Evolutionary conservation across 2,329 filamentous ascomycete genomes (phyloP), one percentile per base, ranked within the genome.

Genomic region (Xenoacremonium recifei): DNA sequence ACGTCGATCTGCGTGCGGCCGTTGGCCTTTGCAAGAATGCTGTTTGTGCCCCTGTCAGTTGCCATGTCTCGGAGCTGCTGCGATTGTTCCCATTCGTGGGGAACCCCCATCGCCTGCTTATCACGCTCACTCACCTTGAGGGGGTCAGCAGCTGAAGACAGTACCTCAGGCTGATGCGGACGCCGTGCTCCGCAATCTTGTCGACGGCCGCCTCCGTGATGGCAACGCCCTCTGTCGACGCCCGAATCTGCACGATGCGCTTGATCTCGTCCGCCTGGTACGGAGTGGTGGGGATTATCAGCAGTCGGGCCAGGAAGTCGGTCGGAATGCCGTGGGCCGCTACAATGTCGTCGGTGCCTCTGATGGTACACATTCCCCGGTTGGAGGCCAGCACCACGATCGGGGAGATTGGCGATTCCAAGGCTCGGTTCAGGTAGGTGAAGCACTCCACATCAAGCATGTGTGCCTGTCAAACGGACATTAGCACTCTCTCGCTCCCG

Each of bases 401-500:
- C 44, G 93, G 93, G 2, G 92, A 92, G 61, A 99, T 95, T 53
- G 84, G 81, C 42, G 89, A 91, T 76, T 99, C 93, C 55, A 99
- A 79, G n/a, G 93, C 93, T 62, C 91, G 88, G 76, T 97, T 97
- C 61, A 99, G 84, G 71, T 96, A 99, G 54, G 93, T 97, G 72
- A 97, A 99, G 75, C 91, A 95, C 74, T 99, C 93, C 56, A 99
- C 87, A 67, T 99, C 93, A 58, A 99, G 89, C 93, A 99, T 99
- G 74, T 99, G 92, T 47, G 95, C 92, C 90, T 95, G 55, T 61
- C 45, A 54, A 51, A 51, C 41, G 34, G 16, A 37, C 37, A 49
- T 59, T 50, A 57, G 51, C 42, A 33, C 49, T 37, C n/a, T n/a
- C n/a, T n/a, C 38, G 30, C 47, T 51, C 41, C 51, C 42, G 38